phyloP scores from a whole-genome alignment of 1,284 basidiomycete species.

The Leccinum angustisporum region DNA sequence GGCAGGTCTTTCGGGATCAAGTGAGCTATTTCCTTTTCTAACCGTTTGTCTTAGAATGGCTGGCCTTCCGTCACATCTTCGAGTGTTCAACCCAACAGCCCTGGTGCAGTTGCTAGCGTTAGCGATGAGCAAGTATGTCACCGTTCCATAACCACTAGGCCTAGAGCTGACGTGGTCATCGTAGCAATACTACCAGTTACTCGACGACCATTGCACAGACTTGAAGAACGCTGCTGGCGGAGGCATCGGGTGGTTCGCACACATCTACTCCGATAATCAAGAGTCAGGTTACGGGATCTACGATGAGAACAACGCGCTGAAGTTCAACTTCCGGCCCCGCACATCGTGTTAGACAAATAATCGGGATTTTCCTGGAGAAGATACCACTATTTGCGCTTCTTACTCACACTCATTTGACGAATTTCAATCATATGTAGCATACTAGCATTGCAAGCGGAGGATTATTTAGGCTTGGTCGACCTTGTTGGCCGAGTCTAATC shows the following conservation, averaged over 20 bases:
- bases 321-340: slow-evolving; percentile 56
- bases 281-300: slow-evolving; percentile 72
- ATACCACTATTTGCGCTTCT: not conserved
- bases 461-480: not conserved
- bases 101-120: slow-evolving; percentile 52
- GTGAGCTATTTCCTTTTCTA: not conserved
- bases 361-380: slow-evolving; percentile 1
- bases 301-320: slow-evolving; percentile 42
- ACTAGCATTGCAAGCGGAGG: not conserved
- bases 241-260: slow-evolving; percentile 78
- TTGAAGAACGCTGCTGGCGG: slow-evolving; percentile 59
- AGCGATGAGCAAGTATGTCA: slow-evolving; percentile 52
- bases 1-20: slow-evolving; percentile 35
- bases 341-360: slow-evolving; percentile 40
- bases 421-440: slow-evolving; percentile 3
- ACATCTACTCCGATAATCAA: slow-evolving; percentile 67
- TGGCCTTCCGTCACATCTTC: slow-evolving; percentile 66
- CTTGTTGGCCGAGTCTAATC: not conserved
- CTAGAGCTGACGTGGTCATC: slow-evolving; percentile 19
- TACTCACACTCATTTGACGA: slow-evolving; percentile 4
- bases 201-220: slow-evolving; percentile 62
- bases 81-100: slow-evolving; percentile 59
- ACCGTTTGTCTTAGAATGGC: slow-evolving; percentile 50
- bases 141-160: not conserved
- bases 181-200: slow-evolving; percentile 52